A percentile compares a stretch with the other conserved stretches of the same genome.
Conservation (phyloP, 148 eudicot genomes). For the Diospyros lotus region DNA sequence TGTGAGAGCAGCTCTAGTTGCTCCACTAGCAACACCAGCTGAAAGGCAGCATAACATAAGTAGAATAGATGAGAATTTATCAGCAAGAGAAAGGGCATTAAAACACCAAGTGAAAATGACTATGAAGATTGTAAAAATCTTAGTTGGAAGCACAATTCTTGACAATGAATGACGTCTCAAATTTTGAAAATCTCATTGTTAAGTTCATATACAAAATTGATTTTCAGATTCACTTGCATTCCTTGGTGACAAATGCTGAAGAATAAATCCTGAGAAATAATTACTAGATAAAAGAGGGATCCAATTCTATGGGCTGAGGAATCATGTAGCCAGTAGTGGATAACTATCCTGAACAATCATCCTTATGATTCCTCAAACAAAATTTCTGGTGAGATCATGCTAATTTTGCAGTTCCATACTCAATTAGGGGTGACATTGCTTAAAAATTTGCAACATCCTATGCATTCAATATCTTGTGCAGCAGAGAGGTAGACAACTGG, state of each 20-base stretch:
- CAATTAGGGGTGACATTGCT: background rate
- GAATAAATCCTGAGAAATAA: background rate
- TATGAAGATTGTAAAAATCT: background rate
- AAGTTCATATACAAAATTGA: background rate
- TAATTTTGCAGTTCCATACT: background rate
- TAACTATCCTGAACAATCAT: background rate
- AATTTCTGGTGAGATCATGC: background rate
- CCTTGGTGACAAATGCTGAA: background rate
- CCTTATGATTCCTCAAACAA: background rate
- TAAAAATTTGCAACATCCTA: background rate
- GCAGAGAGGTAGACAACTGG: no score
- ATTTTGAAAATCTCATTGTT: background rate
- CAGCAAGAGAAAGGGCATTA: background rate
- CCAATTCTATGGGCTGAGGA: background rate
- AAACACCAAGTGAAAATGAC: background rate
- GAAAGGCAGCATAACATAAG: conserved; percentile 17
- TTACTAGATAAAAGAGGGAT: background rate
- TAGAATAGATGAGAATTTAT: conserved; percentile 6
- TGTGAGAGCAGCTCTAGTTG: conserved; percentile 98
- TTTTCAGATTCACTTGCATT: background rate
- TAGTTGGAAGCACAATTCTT: background rate
- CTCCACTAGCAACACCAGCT: conserved; percentile 99
- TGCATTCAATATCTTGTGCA: no score
- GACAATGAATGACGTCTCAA: background rate
- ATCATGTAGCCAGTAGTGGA: background rate